These are phyloP conservation scores for Trametes villosa DNA, from an alignment of 768 basidiomycete genomes.

Conservation along the genomic window DNA sequence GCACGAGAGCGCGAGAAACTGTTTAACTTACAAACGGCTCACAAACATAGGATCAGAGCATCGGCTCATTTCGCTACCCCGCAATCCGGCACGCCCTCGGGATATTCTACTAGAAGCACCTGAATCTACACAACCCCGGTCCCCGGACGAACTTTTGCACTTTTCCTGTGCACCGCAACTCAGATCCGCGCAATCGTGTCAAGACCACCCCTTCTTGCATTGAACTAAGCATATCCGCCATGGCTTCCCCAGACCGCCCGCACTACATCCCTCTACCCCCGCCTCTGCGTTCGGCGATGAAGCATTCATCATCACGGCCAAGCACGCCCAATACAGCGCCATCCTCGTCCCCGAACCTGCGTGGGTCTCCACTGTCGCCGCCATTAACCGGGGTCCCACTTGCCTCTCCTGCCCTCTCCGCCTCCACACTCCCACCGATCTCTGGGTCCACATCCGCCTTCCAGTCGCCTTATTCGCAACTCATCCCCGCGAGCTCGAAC, in stretches of 20 bases:
- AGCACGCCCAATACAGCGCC: slow-evolving; percentile 28
- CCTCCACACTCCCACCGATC: slow-evolving; percentile 18
- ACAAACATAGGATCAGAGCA: neutral
- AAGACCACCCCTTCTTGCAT: neutral
- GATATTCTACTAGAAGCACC: neutral
- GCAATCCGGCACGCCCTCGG: neutral
- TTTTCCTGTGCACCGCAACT: neutral
- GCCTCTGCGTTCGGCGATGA: slow-evolving; percentile 59
- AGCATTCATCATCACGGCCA: slow-evolving; percentile 43
- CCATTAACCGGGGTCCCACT: slow-evolving; percentile 16
- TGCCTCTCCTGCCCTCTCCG: slow-evolving; percentile 10
- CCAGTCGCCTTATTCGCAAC: slow-evolving; percentile 5
- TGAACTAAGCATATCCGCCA: slow-evolving; percentile 6
- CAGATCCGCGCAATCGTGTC: neutral
- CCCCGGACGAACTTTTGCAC: too few relatives aligned
- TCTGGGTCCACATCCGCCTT: slow-evolving; percentile 17
- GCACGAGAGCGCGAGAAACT: too few relatives aligned
- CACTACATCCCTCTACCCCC: slow-evolving; percentile 29
- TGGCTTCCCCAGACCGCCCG: slow-evolving; percentile 27
- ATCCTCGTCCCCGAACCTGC: slow-evolving; percentile 23
- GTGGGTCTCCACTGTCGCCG: slow-evolving; percentile 18
- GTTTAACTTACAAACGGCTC: too few relatives aligned
- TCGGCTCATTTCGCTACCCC: neutral
- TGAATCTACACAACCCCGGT: neutral
- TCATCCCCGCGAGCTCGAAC: neutral